These are phyloP conservation scores for Vitis riparia DNA, from an alignment of 164 flowering plant genomes.

Conservation along the genomic window DNA sequence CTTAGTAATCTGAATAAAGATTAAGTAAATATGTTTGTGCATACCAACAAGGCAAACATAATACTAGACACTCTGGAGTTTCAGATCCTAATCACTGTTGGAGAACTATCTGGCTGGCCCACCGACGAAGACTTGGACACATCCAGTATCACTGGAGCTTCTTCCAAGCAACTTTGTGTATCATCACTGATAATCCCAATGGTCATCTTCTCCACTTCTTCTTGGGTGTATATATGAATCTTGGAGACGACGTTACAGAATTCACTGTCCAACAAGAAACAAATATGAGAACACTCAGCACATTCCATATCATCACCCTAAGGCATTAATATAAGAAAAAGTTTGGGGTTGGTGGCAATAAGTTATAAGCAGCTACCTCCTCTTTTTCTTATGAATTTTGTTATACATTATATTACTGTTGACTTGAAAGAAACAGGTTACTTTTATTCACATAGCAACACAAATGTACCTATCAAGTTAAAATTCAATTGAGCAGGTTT, in stretches of 20 bases:
- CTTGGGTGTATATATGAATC: slow-evolving; percentile 74
- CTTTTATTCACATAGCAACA: too few species aligned
- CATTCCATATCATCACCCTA: too few species aligned
- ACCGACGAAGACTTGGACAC: slow-evolving; percentile 61
- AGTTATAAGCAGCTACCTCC: too few species aligned
- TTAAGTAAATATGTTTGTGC: too few species aligned
- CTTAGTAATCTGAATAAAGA: not conserved
- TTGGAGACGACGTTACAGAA: slow-evolving; percentile 73
- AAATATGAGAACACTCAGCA: not conserved
- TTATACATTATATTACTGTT: too few species aligned
- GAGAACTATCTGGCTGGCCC: slow-evolving; percentile 55
- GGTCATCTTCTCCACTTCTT: slow-evolving; percentile 81
- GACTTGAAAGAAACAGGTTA: too few species aligned
- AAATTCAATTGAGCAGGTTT: too few species aligned
- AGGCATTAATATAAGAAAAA: too few species aligned
- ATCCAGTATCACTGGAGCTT: slow-evolving; percentile 57
- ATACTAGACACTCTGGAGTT: not conserved
- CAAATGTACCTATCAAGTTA: too few species aligned
- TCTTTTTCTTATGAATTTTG: too few species aligned
- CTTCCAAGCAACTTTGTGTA: slow-evolving; percentile 82
- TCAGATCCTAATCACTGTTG: slow-evolving; percentile 34
- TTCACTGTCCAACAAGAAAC: slow-evolving; percentile 47
- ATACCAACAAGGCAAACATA: not conserved
- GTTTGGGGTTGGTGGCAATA: too few species aligned
- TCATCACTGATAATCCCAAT: slow-evolving; percentile 62